Conservation (phyloP, 176 grass and related monocot species). For the Paspalum notatum region DNA sequence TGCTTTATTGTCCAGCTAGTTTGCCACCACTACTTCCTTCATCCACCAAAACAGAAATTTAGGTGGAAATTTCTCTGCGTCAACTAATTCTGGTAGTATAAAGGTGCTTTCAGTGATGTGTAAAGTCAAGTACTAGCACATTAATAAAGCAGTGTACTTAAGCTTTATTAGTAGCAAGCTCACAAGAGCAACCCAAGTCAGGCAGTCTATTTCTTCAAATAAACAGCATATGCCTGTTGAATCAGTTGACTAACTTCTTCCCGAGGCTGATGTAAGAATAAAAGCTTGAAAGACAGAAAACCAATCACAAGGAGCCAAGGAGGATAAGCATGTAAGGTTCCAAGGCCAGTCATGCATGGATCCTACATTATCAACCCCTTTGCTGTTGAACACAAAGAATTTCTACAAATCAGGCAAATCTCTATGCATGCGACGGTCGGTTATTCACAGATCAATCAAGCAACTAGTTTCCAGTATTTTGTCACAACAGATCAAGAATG, state of each 20-base stretch:
- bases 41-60: constrained; percentile 17
- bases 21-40: background rate
- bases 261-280: background rate
- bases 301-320: background rate
- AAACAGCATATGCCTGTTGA: background rate
- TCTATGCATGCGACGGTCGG: background rate
- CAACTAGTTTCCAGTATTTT: constrained; percentile 16
- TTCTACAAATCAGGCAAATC: background rate
- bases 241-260: constrained; percentile 10
- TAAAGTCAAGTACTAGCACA: constrained; percentile 19
- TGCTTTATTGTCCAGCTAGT: constrained; percentile 8
- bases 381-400: background rate
- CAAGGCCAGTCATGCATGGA: background rate
- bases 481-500: constrained; percentile 6
- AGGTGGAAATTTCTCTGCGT: background rate
- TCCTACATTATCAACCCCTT: constrained; percentile 23
- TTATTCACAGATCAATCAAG: background rate
- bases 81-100: background rate
- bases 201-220: constrained; percentile 11
- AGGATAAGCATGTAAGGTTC: background rate
- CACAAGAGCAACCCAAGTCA: background rate
- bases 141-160: constrained; percentile 5
- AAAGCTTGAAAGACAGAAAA: constrained; percentile 14
- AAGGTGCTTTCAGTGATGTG: constrained; percentile 2
- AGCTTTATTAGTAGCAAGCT: constrained; percentile 32